A percentile compares a stretch with the other conserved stretches of the same genome.
phyloP scores from a whole-genome alignment of 2,329 filamentous ascomycete species.

The Trichoderma harzianum region DNA sequence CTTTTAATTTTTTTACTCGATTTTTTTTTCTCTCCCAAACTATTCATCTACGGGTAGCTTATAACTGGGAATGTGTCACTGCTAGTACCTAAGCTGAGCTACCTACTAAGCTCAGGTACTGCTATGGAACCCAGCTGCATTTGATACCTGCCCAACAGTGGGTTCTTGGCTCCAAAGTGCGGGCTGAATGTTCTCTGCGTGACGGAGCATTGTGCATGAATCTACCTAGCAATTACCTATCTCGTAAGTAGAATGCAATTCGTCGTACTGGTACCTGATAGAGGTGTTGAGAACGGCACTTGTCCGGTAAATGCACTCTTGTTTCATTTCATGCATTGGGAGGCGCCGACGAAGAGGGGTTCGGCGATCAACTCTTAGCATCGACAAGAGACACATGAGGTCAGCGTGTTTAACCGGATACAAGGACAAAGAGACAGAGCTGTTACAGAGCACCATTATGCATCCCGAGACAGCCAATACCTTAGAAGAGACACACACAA shows the following conservation, averaged over 20 bases:
- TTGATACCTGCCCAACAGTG: slow-evolving; percentile 4
- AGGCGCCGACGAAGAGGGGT: background rate
- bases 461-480: background rate
- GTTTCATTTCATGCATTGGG: background rate
- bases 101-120: background rate
- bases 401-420: background rate
- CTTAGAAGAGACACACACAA: background rate
- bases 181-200: background rate
- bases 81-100: background rate
- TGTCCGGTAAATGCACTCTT: background rate
- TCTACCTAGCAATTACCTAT: background rate
- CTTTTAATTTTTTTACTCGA: too few species aligned
- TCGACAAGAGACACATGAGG: background rate
- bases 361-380: background rate
- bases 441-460: background rate
- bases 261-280: background rate
- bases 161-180: background rate
- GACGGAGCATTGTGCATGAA: background rate
- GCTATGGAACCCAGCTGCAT: background rate
- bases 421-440: background rate
- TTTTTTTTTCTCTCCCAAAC: background rate
- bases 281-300: background rate
- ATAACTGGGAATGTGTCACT: background rate
- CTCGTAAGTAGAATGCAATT: background rate
- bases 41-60: background rate